Percentiles rank a stretch among this genome's conserved stretches.
Conservation (phyloP, 805 yeast genomes). For the Candida pini region DNA sequence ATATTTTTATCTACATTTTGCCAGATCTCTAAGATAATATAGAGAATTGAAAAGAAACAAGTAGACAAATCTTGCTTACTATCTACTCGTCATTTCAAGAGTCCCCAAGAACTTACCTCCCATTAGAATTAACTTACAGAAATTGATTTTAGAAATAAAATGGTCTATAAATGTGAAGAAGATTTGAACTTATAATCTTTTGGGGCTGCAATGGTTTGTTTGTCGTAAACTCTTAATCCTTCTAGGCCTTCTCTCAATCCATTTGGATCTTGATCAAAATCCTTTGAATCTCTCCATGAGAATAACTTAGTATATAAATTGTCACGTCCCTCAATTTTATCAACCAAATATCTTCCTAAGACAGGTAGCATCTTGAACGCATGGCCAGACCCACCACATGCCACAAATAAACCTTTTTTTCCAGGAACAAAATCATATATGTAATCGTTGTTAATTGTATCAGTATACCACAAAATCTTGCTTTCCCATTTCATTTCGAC, state of each 20-base stretch:
- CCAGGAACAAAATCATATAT: slow-evolving; percentile 30
- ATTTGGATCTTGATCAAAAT: slow-evolving; percentile 22
- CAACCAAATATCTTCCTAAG: slow-evolving; percentile 26
- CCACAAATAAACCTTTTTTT: slow-evolving; percentile 25
- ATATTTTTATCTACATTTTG: slow-evolving; percentile 79
- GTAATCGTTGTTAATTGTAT: slow-evolving; percentile 28
- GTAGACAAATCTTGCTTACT: too few species aligned
- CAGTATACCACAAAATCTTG: slow-evolving; percentile 28
- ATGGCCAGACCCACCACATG: slow-evolving; percentile 33
- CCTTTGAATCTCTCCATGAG: slow-evolving; percentile 28
- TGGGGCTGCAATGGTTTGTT: slow-evolving; percentile 13
- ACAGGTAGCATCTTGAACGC: slow-evolving; percentile 32
- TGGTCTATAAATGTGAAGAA: neutral
- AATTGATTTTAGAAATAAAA: too few species aligned
- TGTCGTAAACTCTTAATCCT: slow-evolving; percentile 16
- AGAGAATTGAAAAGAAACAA: too few species aligned
- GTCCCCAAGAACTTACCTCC: too few species aligned
- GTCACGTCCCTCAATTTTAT: slow-evolving; percentile 28
- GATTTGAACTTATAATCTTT: slow-evolving; percentile 8
- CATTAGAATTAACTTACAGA: too few species aligned
- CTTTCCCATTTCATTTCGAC: slow-evolving; percentile 22
- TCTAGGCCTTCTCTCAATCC: slow-evolving; percentile 23
- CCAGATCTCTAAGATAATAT: slow-evolving; percentile 58
- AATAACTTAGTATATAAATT: slow-evolving; percentile 28
- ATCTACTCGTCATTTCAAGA: too few species aligned